These are phyloP conservation scores for Pseudogymnoascus sp. DNA, from an alignment of 2,329 filamentous ascomycete species.

Conservation along the genomic window DNA sequence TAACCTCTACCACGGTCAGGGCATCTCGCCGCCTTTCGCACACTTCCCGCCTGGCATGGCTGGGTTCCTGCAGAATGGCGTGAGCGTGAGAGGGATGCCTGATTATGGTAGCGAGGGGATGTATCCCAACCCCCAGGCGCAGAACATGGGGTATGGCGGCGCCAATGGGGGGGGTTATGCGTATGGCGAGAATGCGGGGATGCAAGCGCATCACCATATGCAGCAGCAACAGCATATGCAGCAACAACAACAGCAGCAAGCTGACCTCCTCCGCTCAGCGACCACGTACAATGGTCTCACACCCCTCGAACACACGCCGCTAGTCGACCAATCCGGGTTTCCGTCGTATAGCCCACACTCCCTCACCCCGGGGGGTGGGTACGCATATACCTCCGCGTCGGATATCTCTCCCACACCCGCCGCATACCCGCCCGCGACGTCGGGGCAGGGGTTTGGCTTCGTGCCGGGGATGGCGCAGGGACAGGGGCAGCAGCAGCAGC, in stretches of 20 bases:
- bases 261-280: neutral
- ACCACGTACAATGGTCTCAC: neutral
- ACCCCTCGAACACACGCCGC: neutral
- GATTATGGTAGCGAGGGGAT: neutral
- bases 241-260: neutral
- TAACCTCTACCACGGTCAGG: neutral
- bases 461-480: neutral
- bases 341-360: neutral
- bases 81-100: neutral
- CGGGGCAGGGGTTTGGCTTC: neutral
- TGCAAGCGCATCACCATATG: neutral
- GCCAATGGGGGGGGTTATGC: neutral
- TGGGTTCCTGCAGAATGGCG: neutral
- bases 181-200: neutral
- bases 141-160: neutral
- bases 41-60: neutral
- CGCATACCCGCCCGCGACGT: neutral
- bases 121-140: neutral
- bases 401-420: neutral
- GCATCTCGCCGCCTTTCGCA: neutral
- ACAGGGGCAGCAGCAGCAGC: neutral
- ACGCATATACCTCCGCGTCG: neutral
- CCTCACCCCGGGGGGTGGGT: neutral
- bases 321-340: neutral
- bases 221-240: neutral